Evolutionary conservation across 2,329 filamentous ascomycete genomes (phyloP).

Genomic region (Xylariaceae sp.): DNA sequence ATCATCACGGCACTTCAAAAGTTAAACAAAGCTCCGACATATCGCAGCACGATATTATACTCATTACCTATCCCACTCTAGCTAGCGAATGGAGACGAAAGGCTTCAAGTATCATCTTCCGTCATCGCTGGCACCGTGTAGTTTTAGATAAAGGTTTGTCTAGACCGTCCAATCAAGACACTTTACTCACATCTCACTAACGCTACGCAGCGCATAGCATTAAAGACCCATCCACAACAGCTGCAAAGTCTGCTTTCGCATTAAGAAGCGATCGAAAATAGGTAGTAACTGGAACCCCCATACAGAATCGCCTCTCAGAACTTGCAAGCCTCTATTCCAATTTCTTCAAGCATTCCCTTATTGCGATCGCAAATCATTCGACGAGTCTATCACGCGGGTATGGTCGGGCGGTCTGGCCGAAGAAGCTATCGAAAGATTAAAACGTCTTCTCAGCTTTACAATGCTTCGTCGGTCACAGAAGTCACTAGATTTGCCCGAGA

Average conservation of each 20-base stretch:
- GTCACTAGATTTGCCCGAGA: background rate
- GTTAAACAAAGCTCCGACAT: background rate
- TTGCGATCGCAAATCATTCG: background rate
- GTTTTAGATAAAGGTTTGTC: background rate
- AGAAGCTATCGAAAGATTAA: background rate
- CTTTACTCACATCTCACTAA: background rate
- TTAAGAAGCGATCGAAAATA: background rate
- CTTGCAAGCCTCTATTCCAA: background rate
- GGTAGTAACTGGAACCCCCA: background rate
- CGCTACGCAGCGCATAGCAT: background rate
- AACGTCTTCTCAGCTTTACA: background rate
- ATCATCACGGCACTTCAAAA: background rate
- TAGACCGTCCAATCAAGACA: background rate
- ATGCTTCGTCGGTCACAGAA: background rate
- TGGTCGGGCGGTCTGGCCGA: background rate
- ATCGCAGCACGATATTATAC: background rate
- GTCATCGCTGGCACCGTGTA: background rate
- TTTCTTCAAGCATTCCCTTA: background rate
- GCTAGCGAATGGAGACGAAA: background rate
- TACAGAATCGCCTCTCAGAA: background rate
- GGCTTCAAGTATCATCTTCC: background rate
- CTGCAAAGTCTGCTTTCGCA: background rate
- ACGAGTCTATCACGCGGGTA: background rate
- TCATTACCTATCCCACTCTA: conserved; percentile 2
- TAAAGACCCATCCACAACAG: background rate